phyloP scores from a whole-genome alignment of 2,329 filamentous ascomycete species.

The Berkeleyomyces basicola region DNA sequence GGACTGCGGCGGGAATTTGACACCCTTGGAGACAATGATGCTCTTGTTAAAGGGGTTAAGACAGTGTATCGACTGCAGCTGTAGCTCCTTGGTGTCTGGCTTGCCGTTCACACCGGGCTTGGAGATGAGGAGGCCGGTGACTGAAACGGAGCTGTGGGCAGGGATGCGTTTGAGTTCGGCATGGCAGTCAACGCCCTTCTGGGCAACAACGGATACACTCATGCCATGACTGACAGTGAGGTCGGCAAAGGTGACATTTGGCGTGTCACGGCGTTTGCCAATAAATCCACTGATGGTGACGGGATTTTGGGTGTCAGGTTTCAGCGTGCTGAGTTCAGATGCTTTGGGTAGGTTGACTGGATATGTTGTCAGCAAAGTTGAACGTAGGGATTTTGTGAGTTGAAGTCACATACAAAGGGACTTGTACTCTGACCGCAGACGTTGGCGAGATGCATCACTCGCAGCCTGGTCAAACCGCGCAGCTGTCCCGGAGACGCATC shows the following conservation, averaged over 20 bases:
- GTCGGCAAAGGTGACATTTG: constrained; percentile 54
- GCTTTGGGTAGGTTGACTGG: constrained; percentile 9
- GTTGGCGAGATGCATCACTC: background rate
- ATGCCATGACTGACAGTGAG: constrained; percentile 24
- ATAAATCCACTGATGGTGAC: constrained; percentile 50
- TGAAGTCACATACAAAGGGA: constrained; percentile 6
- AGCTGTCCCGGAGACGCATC: background rate
- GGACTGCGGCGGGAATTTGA: constrained; percentile 54
- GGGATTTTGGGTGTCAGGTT: constrained; percentile 8
- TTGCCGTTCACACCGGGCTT: constrained; percentile 17
- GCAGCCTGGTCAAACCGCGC: background rate
- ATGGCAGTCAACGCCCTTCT: constrained; percentile 23
- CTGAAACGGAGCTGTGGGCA: constrained; percentile 35
- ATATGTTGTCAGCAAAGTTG: background rate
- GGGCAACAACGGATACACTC: constrained; percentile 23
- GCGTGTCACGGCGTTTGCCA: constrained; percentile 48
- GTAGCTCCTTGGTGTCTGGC: constrained; percentile 15
- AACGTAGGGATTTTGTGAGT: background rate
- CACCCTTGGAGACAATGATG: constrained; percentile 59
- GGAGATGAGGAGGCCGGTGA: constrained; percentile 24
- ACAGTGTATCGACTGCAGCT: constrained; percentile 37
- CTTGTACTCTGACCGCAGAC: constrained; percentile 8
- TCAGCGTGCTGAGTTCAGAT: constrained; percentile 1
- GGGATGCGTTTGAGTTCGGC: constrained; percentile 29
- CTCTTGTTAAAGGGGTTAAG: constrained; percentile 61